phyloP scores from a whole-genome alignment of 805 yeast genomes.

The Pichia heedii region DNA sequence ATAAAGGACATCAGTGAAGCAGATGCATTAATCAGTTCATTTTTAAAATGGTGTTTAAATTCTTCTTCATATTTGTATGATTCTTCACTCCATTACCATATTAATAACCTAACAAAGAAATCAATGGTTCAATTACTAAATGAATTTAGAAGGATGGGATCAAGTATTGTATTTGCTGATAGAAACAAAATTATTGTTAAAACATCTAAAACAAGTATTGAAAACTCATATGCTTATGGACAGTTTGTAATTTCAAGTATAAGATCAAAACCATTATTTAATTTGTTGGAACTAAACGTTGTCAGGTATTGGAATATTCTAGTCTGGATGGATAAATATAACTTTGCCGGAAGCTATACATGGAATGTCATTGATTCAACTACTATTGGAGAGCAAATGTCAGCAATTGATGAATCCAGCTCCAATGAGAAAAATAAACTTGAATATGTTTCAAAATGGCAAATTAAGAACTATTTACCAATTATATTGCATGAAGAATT shows the following conservation, averaged over 20 bases:
- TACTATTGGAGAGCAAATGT: not conserved
- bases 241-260: constrained; percentile 73
- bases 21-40: constrained; percentile 71
- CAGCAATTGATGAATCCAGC: constrained; percentile 20
- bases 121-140: constrained; percentile 71
- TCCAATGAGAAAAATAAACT: constrained; percentile 27
- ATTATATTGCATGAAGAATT: constrained; percentile 69
- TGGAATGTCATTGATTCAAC: constrained; percentile 32
- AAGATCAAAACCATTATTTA: constrained; percentile 72
- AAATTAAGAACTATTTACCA: constrained; percentile 66
- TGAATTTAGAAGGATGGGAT: constrained; percentile 74
- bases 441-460: constrained; percentile 63
- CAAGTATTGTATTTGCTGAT: constrained; percentile 70
- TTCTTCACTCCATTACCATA: constrained; percentile 72
- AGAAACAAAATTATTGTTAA: constrained; percentile 63
- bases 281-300: constrained; percentile 67
- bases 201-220: constrained; percentile 72
- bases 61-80: constrained; percentile 69
- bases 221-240: constrained; percentile 84
- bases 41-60: constrained; percentile 81
- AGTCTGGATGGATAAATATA: constrained; percentile 90
- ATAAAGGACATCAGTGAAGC: constrained; percentile 53
- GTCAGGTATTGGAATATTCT: constrained; percentile 85
- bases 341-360: constrained; percentile 69
- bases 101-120: constrained; percentile 77